These are phyloP conservation scores for Licmophora abbreviata DNA, from an alignment of 108 stramenopile species.

Conservation along the genomic window DNA sequence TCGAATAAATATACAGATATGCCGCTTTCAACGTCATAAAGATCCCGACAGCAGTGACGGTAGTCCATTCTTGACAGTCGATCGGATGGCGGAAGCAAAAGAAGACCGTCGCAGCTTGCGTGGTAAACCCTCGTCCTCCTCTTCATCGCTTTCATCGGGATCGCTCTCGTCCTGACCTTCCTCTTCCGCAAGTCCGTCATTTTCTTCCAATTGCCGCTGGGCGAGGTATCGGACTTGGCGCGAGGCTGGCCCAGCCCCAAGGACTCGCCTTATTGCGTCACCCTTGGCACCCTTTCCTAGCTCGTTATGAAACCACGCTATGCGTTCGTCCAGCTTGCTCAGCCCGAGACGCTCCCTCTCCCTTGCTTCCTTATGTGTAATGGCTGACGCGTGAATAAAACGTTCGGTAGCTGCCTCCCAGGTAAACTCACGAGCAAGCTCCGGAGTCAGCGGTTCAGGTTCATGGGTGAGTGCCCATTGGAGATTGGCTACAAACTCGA, in stretches of 20 bases:
- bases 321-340: slow-evolving; percentile 62
- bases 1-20: no score
- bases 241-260: slow-evolving; percentile 63
- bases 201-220: slow-evolving; percentile 4
- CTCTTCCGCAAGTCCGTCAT: slow-evolving; percentile 8
- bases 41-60: slow-evolving; percentile 2
- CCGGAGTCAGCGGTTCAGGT: slow-evolving; percentile 56
- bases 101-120: slow-evolving; percentile 39
- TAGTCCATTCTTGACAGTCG: slow-evolving; percentile 19
- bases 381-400: slow-evolving; percentile 51
- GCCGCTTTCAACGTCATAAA: neutral
- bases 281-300: slow-evolving; percentile 63
- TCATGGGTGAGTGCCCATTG: slow-evolving; percentile 75
- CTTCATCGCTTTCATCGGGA: slow-evolving; percentile 15
- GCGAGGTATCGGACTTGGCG: slow-evolving; percentile 55
- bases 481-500: slow-evolving; percentile 68
- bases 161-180: slow-evolving; percentile 18
- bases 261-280: slow-evolving; percentile 51
- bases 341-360: slow-evolving; percentile 38
- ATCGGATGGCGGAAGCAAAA: slow-evolving; percentile 43
- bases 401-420: slow-evolving; percentile 84
- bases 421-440: slow-evolving; percentile 49
- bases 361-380: slow-evolving; percentile 53
- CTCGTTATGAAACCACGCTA: slow-evolving; percentile 68
- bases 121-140: slow-evolving; percentile 39